phyloP scores from a whole-genome alignment of 345 rosid species.

The Rhodamnia rubescens region DNA sequence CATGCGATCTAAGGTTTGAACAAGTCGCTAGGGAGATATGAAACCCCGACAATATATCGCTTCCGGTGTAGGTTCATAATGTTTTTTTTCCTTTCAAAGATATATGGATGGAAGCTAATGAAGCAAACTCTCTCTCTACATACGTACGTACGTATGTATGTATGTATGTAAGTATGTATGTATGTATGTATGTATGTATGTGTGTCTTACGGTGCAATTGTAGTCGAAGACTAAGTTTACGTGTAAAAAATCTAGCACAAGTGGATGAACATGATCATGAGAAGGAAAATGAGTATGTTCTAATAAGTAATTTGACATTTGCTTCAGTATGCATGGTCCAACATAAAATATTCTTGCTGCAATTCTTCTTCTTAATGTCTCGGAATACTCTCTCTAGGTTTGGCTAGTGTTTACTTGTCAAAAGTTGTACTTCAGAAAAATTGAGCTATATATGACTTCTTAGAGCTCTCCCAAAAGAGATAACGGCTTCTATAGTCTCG shows the following conservation, averaged over 20 bases:
- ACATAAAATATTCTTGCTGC: background rate
- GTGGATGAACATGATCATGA: constrained; percentile 19
- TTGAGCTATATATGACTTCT: background rate
- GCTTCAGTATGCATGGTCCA: constrained; percentile 14
- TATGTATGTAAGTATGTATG: too few relatives aligned
- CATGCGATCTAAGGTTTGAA: constrained; percentile 18
- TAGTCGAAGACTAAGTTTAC: constrained; percentile 3
- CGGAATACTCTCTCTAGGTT: background rate
- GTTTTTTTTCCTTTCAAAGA: constrained; percentile 29
- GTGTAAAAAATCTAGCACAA: background rate
- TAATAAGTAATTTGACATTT: background rate
- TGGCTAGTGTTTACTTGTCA: background rate
- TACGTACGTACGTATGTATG: too few relatives aligned
- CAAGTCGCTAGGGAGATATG: constrained; percentile 12
- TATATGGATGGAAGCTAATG: background rate
- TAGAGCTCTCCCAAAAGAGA: background rate
- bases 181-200: too few relatives aligned
- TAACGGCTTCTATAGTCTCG: background rate
- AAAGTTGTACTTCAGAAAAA: background rate
- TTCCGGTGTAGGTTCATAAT: constrained; percentile 13
- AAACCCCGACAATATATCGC: background rate
- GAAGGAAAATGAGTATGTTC: constrained; percentile 18
- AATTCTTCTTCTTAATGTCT: background rate
- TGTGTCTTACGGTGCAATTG: constrained; percentile 3
- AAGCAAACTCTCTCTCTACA: background rate